phyloP scores from a whole-genome alignment of 2,329 filamentous ascomycete genomes.

The Nothophaeocryptopus gaeumannii region DNA sequence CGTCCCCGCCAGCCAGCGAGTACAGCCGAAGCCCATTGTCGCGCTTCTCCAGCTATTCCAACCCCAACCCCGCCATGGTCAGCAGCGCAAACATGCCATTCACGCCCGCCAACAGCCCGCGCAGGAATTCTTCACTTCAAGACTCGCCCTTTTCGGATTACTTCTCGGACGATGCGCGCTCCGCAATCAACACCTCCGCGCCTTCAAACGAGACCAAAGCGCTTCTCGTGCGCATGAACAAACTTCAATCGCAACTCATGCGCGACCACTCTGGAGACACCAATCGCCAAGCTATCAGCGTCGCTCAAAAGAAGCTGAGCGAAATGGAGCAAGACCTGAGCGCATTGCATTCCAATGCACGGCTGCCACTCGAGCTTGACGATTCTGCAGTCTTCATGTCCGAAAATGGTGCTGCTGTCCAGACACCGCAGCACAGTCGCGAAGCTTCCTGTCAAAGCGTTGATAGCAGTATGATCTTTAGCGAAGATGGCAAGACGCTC shows the following conservation, averaged over 20 bases:
- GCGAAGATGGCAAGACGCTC: constrained; percentile 12
- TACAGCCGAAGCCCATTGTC: constrained; percentile 21
- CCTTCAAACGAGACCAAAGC: constrained; percentile 31
- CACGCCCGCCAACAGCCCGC: constrained; percentile 27
- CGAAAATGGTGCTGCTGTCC: constrained; percentile 12
- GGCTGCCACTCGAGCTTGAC: constrained; percentile 24
- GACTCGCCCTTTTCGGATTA: constrained; percentile 43
- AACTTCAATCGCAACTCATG: constrained; percentile 37
- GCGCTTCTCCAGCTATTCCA: constrained; percentile 16
- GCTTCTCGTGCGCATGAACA: constrained; percentile 38
- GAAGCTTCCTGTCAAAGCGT: constrained; percentile 12
- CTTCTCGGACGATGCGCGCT: constrained; percentile 38
- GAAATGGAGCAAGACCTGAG: constrained; percentile 34
- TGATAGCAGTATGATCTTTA: constrained; percentile 12
- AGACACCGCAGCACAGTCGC: constrained; percentile 15
- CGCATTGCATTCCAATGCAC: constrained; percentile 29
- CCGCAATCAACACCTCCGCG: constrained; percentile 21
- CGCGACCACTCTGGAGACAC: constrained; percentile 25
- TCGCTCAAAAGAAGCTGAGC: constrained; percentile 30
- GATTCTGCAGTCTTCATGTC: constrained; percentile 35
- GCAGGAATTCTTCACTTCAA: constrained; percentile 24
- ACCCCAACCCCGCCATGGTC: constrained; percentile 8
- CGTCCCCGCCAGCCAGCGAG: constrained; percentile 15
- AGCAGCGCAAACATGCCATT: constrained; percentile 16
- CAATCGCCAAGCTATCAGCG: constrained; percentile 22